Conservation (phyloP, 2,329 filamentous ascomycete species). For the Tolypocladium endophyticum region DNA sequence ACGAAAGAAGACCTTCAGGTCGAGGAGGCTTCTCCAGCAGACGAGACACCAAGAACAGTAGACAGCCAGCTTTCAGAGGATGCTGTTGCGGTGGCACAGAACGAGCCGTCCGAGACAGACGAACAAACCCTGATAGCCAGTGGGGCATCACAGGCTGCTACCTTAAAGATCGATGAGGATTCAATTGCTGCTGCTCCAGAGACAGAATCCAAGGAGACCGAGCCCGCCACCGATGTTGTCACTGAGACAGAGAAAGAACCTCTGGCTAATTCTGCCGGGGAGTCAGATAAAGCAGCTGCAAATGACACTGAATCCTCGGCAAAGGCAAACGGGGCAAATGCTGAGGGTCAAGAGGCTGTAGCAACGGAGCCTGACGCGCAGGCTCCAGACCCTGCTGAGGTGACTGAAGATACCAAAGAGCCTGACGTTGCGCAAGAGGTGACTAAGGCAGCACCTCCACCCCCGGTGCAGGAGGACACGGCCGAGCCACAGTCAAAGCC, state of each 20-base stretch:
- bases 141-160: background rate
- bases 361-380: background rate
- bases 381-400: background rate
- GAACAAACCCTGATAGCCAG: background rate
- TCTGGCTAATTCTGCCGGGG: constrained; percentile 6
- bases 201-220: constrained; percentile 8
- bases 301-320: background rate
- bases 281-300: background rate
- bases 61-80: background rate
- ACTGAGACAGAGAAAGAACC: background rate
- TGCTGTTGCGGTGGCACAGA: background rate
- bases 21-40: background rate
- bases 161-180: background rate
- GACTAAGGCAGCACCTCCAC: background rate
- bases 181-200: background rate
- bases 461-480: background rate
- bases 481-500: constrained; percentile 18
- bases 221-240: background rate
- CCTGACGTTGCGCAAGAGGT: background rate
- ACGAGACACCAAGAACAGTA: background rate
- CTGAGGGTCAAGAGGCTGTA: background rate
- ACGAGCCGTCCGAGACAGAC: constrained; percentile 1
- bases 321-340: background rate
- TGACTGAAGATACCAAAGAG: constrained; percentile 2
- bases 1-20: background rate